A percentile compares a stretch with the other conserved stretches of the same genome.
Conservation (phyloP, 352 stramenopile species). For the Phytophthora quininea region DNA sequence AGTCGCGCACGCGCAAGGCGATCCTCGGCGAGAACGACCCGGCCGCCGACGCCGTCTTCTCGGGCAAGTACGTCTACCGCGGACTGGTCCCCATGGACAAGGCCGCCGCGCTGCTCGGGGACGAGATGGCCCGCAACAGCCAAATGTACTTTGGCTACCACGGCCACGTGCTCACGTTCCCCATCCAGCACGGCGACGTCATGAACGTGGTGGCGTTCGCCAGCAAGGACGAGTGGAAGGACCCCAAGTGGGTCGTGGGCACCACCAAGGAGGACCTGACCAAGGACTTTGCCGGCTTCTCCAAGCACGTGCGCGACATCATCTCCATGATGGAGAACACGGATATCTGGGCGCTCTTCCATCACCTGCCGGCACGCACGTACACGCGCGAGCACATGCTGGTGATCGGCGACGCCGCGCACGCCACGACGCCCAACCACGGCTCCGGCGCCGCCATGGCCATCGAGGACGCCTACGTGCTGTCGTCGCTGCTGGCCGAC, state of each 20-base stretch:
- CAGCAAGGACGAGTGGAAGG: conserved; percentile 42
- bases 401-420: conserved; percentile 38
- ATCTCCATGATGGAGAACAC: conserved; percentile 49
- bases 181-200: conserved; percentile 37
- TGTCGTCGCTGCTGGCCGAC: conserved; percentile 36
- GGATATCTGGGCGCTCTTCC: conserved; percentile 40
- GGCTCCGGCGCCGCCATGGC: conserved; percentile 38
- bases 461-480: conserved; percentile 41
- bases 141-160: conserved; percentile 49
- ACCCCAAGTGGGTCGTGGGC: conserved; percentile 37
- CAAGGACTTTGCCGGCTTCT: conserved; percentile 38
- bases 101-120: conserved; percentile 33
- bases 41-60: conserved; percentile 35
- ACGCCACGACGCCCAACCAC: conserved; percentile 40
- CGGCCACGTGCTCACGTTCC: conserved; percentile 43
- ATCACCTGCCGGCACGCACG: conserved; percentile 35
- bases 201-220: conserved; percentile 48
- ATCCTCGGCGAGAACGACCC: conserved; percentile 35
- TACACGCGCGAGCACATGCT: conserved; percentile 40
- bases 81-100: conserved; percentile 44
- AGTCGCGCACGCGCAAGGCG: conserved; percentile 36
- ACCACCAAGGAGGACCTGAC: conserved; percentile 37
- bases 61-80: conserved; percentile 43
- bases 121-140: conserved; percentile 44
- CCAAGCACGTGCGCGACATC: conserved; percentile 38